Evolutionary conservation across 495 filamentous ascomycete species (phyloP).

Genomic region (Bryoglossum gracile): DNA sequence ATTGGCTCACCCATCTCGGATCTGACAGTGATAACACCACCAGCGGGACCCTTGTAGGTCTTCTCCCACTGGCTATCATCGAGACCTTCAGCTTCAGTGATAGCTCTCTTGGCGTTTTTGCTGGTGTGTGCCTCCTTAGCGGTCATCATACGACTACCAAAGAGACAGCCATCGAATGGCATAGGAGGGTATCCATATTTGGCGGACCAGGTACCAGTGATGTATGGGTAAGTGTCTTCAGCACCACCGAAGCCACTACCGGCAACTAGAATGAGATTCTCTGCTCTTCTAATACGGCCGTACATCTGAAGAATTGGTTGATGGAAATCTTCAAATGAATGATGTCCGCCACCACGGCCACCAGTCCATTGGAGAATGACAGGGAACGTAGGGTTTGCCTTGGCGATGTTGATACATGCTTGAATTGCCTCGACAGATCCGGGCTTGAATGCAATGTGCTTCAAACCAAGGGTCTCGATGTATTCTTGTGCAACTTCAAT

Average conservation of each 20-base stretch:
- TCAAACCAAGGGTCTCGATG: conserved; percentile 86
- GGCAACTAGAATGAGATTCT: conserved; percentile 82
- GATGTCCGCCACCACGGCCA: conserved; percentile 87
- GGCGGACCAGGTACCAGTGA: conserved; percentile 80
- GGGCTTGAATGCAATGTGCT: conserved; percentile 93
- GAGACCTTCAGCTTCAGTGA: conserved; percentile 81
- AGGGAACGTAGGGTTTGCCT: conserved; percentile 82
- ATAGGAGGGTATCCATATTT: conserved; percentile 84
- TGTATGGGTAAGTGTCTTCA: conserved; percentile 87
- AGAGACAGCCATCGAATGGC: conserved; percentile 87
- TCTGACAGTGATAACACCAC: conserved; percentile 92
- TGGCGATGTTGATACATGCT: conserved; percentile 84
- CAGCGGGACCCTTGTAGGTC: conserved; percentile 86
- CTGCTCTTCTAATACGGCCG: conserved; percentile 66
- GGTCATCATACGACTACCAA: conserved; percentile 90
- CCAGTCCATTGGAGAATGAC: conserved; percentile 93
- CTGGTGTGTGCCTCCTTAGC: conserved; percentile 94
- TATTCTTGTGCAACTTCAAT: conserved; percentile 93
- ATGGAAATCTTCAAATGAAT: conserved; percentile 94
- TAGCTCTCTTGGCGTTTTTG: conserved; percentile 88
- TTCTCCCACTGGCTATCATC: conserved; percentile 91
- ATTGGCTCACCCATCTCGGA: conserved; percentile 99
- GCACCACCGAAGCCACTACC: conserved; percentile 90
- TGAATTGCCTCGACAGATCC: conserved; percentile 87
- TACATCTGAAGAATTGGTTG: conserved; percentile 91